Base-by-base conservation (phyloP, 345 rosid species). In the Dovyalis caffra region DNA sequence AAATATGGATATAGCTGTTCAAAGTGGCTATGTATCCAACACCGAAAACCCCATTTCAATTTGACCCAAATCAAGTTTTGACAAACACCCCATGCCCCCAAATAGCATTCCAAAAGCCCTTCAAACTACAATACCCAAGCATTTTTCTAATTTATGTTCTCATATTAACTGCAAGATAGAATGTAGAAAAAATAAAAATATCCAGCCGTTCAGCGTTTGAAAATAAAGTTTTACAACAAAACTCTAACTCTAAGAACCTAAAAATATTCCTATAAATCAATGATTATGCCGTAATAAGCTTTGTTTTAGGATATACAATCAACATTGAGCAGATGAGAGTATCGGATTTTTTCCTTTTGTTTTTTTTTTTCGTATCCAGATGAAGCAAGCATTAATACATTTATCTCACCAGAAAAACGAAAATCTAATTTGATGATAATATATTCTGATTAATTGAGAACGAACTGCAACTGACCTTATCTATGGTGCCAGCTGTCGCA, bases 401-500 rank as follows among this genome's bases (percentile, higher is more conserved):
- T 51, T 6, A 51, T 21, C 25, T 20, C 25, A 7, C 25, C 57
- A 51, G 57, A 51, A 51, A 51, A 51, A 23, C 20, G 25, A 21
- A 20, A 40, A 51, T 21, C n/a, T 51, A 51, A 51, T 51, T 51
- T 21, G 2, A 51, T 20, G 32, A 15, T n/a, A 35, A 7, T 35
- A 71, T 40, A 14, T 35, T 18, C 40, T 10, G 21, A 32, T 32
- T 70, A n/a, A 23, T 34, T 14, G 58, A 35, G 32, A 16, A 56
- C 26, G 28, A 73, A 62, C 53, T 7, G 32, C 35, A 31, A 70
- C 31, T 47, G 56, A 92, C 99, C 97, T 81, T 95, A 76, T 95
- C 98, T 0, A 85, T 75, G 0, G 76, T 8, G 51, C 98, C 99
- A 67, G 98, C 97, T 5, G 92, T 90, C 0, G 83, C 94, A 8